Evolutionary conservation across 1,139 yeast species (phyloP).

Genomic region (Lodderomyces margitis): DNA sequence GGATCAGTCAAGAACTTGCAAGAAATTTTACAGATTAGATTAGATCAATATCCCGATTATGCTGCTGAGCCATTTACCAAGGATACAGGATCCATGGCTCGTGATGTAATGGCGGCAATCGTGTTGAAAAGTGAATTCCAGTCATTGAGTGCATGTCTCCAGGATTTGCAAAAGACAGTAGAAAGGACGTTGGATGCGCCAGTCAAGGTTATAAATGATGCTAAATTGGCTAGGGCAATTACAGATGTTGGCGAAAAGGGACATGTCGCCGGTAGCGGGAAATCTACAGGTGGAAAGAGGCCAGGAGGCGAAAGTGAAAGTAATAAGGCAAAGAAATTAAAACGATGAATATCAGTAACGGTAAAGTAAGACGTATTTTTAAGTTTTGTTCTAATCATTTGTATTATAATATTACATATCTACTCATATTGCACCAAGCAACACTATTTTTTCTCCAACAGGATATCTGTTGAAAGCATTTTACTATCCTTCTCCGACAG

Average conservation of each 20-base stretch:
- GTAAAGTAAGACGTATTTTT: neutral
- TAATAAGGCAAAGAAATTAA: neutral
- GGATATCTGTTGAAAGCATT: neutral
- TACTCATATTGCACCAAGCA: too few species aligned
- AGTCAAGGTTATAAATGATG: slow-evolving; percentile 52
- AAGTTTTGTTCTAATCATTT: neutral
- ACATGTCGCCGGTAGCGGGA: neutral
- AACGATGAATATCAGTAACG: neutral
- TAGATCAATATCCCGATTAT: slow-evolving; percentile 41
- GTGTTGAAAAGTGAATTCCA: slow-evolving; percentile 55
- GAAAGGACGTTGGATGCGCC: slow-evolving; percentile 28
- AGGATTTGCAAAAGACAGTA: slow-evolving; percentile 15
- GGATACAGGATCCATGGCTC: slow-evolving; percentile 10
- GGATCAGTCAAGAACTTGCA: slow-evolving; percentile 31
- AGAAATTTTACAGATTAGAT: slow-evolving; percentile 30
- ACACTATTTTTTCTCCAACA: neutral
- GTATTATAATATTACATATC: neutral
- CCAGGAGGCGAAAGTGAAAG: neutral
- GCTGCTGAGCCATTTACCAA: slow-evolving; percentile 23
- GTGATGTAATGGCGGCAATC: slow-evolving; percentile 47
- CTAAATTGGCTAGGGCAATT: slow-evolving; percentile 54
- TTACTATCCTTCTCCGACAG: neutral
- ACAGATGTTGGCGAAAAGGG: slow-evolving; percentile 22
- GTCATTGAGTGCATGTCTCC: slow-evolving; percentile 44
- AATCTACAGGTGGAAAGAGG: slow-evolving; percentile 1